A percentile compares a stretch with the other conserved stretches of the same genome.
Conservation (phyloP, 495 filamentous ascomycete genomes). For the Trichoderma reesei region DNA sequence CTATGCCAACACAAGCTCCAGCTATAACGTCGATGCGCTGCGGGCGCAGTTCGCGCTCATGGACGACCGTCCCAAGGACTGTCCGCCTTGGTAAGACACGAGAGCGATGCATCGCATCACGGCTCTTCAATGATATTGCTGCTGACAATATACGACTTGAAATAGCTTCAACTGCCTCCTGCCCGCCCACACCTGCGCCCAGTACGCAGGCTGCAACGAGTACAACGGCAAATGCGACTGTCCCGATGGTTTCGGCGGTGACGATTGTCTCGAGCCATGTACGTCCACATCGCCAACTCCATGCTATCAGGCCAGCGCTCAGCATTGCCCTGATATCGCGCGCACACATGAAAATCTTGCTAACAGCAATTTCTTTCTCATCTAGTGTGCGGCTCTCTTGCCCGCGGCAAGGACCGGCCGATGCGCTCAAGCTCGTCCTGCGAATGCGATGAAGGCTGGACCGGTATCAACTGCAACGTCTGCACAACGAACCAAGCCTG, state of each 20-base stretch:
- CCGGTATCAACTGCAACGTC: constrained; percentile 98
- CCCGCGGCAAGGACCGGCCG: constrained; percentile 63
- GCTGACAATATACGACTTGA: not conserved
- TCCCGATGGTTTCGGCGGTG: constrained; percentile 82
- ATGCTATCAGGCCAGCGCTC: not conserved
- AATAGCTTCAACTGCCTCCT: constrained; percentile 92
- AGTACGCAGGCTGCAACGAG: constrained; percentile 76
- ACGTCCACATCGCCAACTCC: constrained; percentile 16
- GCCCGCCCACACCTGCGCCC: constrained; percentile 78
- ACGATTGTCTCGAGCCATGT: constrained; percentile 79
- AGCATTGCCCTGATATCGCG: not conserved
- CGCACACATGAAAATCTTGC: not conserved
- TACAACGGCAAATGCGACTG: constrained; percentile 87
- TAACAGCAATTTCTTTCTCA: not conserved
- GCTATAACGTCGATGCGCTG: constrained; percentile 41
- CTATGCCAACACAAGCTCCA: constrained; percentile 34
- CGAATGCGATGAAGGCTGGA: constrained; percentile 88
- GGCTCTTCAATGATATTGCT: not conserved
- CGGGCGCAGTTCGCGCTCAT: constrained; percentile 40
- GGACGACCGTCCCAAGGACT: constrained; percentile 47
- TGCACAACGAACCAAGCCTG: constrained; percentile 77
- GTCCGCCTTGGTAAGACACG: constrained; percentile 49
- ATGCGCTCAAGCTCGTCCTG: constrained; percentile 59
- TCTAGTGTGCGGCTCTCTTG: constrained; percentile 74
- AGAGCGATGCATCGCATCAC: not conserved